Evolutionary conservation across 2,329 filamentous ascomycete genomes (phyloP).

Genomic region (Trichoderma polysporum): DNA sequence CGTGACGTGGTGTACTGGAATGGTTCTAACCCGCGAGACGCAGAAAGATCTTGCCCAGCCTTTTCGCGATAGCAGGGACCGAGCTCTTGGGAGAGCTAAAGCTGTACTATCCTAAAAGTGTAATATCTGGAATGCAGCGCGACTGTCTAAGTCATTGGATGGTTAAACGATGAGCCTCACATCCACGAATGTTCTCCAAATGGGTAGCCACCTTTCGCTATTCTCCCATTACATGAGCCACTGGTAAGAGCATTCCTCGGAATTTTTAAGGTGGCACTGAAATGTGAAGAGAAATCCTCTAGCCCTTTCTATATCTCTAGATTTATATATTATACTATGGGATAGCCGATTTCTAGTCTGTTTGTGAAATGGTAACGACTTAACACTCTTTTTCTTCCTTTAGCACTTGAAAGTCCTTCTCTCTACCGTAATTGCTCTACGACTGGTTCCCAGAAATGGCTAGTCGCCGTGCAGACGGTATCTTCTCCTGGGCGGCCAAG

Average conservation of each 20-base stretch:
- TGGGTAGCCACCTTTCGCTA: not conserved
- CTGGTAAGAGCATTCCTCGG: not conserved
- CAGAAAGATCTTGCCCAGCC: not conserved
- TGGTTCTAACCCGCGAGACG: not conserved
- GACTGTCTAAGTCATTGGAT: not conserved
- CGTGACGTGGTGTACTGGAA: not conserved
- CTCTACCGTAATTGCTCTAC: constrained; percentile 24
- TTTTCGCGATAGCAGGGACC: not conserved
- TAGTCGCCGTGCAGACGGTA: constrained; percentile 9
- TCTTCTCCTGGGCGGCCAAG: constrained; percentile 20
- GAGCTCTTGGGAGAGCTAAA: not conserved
- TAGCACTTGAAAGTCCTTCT: not conserved
- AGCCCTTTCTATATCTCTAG: not conserved
- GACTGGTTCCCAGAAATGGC: constrained; percentile 10
- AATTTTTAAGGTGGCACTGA: not conserved
- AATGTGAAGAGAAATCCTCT: not conserved
- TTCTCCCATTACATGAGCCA: not conserved
- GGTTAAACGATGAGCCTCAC: not conserved
- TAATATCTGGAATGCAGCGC: not conserved
- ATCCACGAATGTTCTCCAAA: not conserved
- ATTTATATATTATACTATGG: not conserved
- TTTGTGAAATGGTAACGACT: not conserved
- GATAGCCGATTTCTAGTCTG: not conserved
- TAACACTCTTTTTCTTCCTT: constrained; percentile 2
- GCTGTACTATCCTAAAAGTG: not conserved